Evolutionary conservation across 2,329 filamentous ascomycete genomes (phyloP).

Genomic region (Calonectria pseudoturangicola): DNA sequence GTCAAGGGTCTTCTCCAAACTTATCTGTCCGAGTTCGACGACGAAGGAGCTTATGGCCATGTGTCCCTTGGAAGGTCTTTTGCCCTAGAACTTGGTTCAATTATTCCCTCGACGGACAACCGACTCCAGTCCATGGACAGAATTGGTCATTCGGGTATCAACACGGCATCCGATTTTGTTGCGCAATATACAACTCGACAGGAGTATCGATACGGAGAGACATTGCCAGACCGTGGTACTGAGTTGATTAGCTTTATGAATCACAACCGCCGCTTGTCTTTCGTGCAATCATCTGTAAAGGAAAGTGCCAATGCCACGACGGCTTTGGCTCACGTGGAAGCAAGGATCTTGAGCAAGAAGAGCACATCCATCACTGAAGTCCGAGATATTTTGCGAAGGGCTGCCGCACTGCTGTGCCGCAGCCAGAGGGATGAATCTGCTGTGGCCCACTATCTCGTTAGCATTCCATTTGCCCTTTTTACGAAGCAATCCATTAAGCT

Average conservation of each 20-base stretch:
- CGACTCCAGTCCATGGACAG: slow-evolving; percentile 87
- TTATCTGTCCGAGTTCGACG: slow-evolving; percentile 95
- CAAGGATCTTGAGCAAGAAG: slow-evolving; percentile 80
- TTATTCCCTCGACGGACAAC: slow-evolving; percentile 90
- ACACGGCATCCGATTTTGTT: slow-evolving; percentile 96
- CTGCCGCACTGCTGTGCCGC: slow-evolving; percentile 90
- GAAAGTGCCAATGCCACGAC: slow-evolving; percentile 77
- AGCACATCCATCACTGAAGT: slow-evolving; percentile 83
- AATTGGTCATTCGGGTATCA: slow-evolving; percentile 84
- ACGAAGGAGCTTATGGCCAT: slow-evolving; percentile 92
- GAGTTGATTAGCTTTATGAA: slow-evolving; percentile 79
- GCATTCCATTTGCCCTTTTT: slow-evolving; percentile 94
- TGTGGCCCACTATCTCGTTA: slow-evolving; percentile 90
- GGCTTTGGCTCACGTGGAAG: slow-evolving; percentile 83
- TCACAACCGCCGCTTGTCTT: slow-evolving; percentile 70
- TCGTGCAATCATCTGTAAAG: slow-evolving; percentile 69
- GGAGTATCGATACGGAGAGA: slow-evolving; percentile 92
- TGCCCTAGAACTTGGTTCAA: slow-evolving; percentile 91
- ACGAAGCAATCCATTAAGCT: slow-evolving; percentile 97
- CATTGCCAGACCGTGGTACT: slow-evolving; percentile 79
- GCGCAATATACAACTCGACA: slow-evolving; percentile 98
- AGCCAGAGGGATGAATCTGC: slow-evolving; percentile 84
- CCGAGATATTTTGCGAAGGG: slow-evolving; percentile 87
- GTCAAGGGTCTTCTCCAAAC: slow-evolving; percentile 97
- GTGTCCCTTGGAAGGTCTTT: slow-evolving; percentile 95